Percentiles rank a stretch among this genome's conserved stretches.
These are phyloP conservation scores for Anthracocystis panici-leucophaei DNA, from an alignment of 1,284 basidiomycete genomes.

Conservation along the genomic window DNA sequence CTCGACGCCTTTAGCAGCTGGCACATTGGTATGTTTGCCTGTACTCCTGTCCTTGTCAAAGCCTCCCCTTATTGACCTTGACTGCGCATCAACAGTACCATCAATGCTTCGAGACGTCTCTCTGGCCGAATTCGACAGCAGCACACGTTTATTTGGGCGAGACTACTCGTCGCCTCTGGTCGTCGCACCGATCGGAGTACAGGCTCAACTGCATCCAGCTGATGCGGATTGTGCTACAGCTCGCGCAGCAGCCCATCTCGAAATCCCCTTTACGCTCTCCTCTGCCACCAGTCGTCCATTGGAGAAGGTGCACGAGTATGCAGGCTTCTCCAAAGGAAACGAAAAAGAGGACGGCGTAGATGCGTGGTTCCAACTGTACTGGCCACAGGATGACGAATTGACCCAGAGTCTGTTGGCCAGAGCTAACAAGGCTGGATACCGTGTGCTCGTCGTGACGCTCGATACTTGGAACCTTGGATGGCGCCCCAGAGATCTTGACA, in stretches of 20 bases:
- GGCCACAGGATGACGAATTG: conserved; percentile 76
- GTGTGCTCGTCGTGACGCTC: conserved; percentile 74
- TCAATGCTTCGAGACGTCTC: conserved; percentile 50
- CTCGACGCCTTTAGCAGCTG: conserved; percentile 47
- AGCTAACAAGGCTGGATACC: conserved; percentile 77
- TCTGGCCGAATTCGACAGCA: conserved; percentile 41
- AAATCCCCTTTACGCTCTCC: conserved; percentile 56
- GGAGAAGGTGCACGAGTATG: conserved; percentile 51
- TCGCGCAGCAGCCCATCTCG: conserved; percentile 42
- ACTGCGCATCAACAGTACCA: conserved; percentile 24
- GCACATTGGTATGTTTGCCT: conserved; percentile 50
- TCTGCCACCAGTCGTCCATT: conserved; percentile 53
- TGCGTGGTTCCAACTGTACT: conserved; percentile 66
- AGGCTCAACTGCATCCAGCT: conserved; percentile 46
- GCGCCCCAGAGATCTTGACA: conserved; percentile 56
- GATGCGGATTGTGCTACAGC: conserved; percentile 54
- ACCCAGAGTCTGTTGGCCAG: conserved; percentile 77
- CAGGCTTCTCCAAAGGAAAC: conserved; percentile 20
- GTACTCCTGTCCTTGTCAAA: background rate
- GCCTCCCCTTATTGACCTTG: background rate
- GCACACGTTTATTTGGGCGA: conserved; percentile 49
- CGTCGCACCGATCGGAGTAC: conserved; percentile 61
- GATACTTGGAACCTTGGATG: conserved; percentile 62
- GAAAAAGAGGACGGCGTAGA: conserved; percentile 42
- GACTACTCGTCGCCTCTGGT: conserved; percentile 57